phyloP scores from a whole-genome alignment of 2,329 filamentous ascomycete genomes.

The Sclerotinia minor region DNA sequence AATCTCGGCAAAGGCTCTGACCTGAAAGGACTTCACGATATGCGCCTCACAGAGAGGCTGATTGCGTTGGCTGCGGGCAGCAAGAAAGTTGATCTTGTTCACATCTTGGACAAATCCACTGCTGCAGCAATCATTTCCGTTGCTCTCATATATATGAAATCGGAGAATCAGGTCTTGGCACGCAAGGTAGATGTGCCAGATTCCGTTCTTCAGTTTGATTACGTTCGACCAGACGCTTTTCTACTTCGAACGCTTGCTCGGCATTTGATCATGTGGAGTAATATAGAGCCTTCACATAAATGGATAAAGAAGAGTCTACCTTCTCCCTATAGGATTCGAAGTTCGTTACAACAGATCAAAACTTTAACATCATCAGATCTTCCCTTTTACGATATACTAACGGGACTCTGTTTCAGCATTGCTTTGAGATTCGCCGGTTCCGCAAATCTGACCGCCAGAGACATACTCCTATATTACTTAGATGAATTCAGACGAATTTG shows the following conservation, averaged over 20 bases:
- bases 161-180: constrained; percentile 81
- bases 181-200: constrained; percentile 92
- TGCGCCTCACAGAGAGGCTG: constrained; percentile 87
- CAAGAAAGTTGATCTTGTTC: constrained; percentile 88
- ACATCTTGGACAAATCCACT: constrained; percentile 88
- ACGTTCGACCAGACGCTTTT: constrained; percentile 89
- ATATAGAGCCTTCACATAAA: constrained; percentile 67
- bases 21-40: constrained; percentile 85
- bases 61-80: constrained; percentile 82
- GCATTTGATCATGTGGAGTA: constrained; percentile 90
- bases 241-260: constrained; percentile 85
- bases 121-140: constrained; percentile 91
- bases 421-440: constrained; percentile 75
- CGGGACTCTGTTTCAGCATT: constrained; percentile 81
- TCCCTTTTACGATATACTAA: constrained; percentile 88
- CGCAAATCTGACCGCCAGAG: constrained; percentile 67
- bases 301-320: constrained; percentile 81
- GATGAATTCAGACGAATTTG: constrained; percentile 83
- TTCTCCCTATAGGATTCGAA: constrained; percentile 61
- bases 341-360: constrained; percentile 59
- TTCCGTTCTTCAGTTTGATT: constrained; percentile 88
- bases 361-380: constrained; percentile 78
- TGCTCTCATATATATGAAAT: constrained; percentile 95
- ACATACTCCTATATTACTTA: constrained; percentile 80
- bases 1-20: constrained; percentile 91